phyloP scores from a whole-genome alignment of 1,284 basidiomycete species.

The Trametes sp. region DNA sequence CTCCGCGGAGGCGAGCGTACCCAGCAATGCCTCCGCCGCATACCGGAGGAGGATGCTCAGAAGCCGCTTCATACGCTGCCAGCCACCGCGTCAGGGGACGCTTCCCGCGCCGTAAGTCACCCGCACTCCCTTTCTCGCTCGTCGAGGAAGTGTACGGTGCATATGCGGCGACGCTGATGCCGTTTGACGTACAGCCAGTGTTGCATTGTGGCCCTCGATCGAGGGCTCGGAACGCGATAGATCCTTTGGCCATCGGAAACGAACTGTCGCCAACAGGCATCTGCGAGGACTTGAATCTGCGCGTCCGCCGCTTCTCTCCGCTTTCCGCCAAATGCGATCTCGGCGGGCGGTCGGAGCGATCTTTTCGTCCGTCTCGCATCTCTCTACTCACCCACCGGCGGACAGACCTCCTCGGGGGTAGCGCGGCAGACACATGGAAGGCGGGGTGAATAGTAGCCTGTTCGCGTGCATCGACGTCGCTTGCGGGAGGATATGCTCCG shows the following conservation, averaged over 20 bases:
- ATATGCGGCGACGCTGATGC: conserved; percentile 12
- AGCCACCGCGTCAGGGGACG: background rate
- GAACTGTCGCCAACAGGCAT: conserved; percentile 14
- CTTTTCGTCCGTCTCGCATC: background rate
- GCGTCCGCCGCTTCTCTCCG: background rate
- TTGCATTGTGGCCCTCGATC: conserved; percentile 11
- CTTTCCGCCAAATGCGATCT: background rate
- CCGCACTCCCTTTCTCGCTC: background rate
- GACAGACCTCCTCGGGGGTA: background rate
- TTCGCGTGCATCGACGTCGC: background rate
- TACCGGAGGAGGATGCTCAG: background rate
- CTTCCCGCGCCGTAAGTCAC: conserved; percentile 6
- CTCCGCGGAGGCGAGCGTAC: conserved; percentile 14
- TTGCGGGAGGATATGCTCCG: background rate
- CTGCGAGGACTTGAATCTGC: conserved; percentile 1
- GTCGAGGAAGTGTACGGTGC: background rate
- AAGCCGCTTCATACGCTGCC: background rate
- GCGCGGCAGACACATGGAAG: background rate
- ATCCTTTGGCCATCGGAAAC: conserved; percentile 21
- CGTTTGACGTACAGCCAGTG: conserved; percentile 17
- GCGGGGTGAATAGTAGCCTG: background rate
- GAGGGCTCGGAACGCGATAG: conserved; percentile 3
- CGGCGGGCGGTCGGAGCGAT: conserved; percentile 2
- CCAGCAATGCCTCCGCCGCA: background rate
- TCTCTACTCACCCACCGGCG: no score